phyloP scores from a whole-genome alignment of 2,329 filamentous ascomycete genomes.

The Juglanconis juglandina region DNA sequence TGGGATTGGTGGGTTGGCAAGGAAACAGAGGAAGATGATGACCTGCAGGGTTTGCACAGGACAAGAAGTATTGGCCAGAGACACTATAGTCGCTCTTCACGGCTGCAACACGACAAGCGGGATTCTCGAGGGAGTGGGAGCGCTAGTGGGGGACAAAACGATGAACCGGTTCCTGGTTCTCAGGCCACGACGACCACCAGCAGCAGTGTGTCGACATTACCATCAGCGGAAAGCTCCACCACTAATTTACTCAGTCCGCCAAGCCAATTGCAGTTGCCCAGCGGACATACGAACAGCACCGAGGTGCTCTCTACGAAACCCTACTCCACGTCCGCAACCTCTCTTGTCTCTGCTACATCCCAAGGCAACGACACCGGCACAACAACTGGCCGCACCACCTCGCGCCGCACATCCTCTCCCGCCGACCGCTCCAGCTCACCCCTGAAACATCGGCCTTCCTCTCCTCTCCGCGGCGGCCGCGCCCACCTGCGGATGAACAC shows the following conservation, averaged over 20 bases:
- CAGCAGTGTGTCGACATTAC: slow-evolving; percentile 26
- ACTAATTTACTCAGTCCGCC: slow-evolving; percentile 36
- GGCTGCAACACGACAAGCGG: slow-evolving; percentile 21
- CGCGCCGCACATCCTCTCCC: slow-evolving; percentile 27
- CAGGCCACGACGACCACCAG: slow-evolving; percentile 13
- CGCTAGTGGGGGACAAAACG: slow-evolving; percentile 21
- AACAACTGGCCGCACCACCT: slow-evolving; percentile 23
- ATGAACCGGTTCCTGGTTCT: slow-evolving; percentile 7
- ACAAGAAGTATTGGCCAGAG: slow-evolving; percentile 33
- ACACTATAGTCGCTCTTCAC: slow-evolving; percentile 24
- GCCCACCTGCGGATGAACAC: slow-evolving; percentile 64
- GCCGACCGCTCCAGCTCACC: slow-evolving; percentile 30
- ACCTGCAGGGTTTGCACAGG: slow-evolving; percentile 37
- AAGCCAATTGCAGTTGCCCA: slow-evolving; percentile 20
- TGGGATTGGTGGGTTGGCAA: slow-evolving; percentile 89
- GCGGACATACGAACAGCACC: slow-evolving; percentile 24
- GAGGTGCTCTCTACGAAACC: slow-evolving; percentile 35
- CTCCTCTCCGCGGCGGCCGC: slow-evolving; percentile 35
- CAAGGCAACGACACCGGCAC: slow-evolving; percentile 25
- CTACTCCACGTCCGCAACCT: slow-evolving; percentile 53
- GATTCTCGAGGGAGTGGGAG: slow-evolving; percentile 22
- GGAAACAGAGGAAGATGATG: slow-evolving; percentile 48
- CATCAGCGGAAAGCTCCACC: slow-evolving; percentile 45
- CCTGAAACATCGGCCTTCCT: slow-evolving; percentile 29
- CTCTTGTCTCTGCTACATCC: slow-evolving; percentile 45